phyloP scores from a whole-genome alignment of 768 basidiomycete genomes.

The Agaricus bisporus region DNA sequence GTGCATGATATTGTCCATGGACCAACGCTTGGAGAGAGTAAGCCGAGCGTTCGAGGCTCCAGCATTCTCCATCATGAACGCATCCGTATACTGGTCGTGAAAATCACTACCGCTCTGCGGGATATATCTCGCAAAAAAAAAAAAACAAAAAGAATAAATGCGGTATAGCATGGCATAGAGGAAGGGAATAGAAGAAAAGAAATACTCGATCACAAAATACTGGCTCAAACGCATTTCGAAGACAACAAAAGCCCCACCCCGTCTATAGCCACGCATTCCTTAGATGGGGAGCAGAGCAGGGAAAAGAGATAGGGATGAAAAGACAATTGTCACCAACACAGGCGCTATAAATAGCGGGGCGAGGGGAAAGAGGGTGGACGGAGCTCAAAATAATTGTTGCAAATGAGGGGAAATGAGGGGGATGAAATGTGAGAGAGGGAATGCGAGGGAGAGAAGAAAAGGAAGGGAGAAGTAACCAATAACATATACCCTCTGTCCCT shows the following conservation, averaged over 20 bases:
- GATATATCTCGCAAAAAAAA: too few species aligned
- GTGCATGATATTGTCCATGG: too few species aligned
- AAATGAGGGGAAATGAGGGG: not conserved
- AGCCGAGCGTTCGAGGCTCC: too few species aligned
- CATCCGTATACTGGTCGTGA: too few species aligned
- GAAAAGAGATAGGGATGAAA: not conserved
- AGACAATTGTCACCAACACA: not conserved
- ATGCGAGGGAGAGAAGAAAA: not conserved
- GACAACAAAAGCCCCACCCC: not conserved
- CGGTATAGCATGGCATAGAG: not conserved
- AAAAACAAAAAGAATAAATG: too few species aligned
- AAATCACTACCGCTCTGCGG: too few species aligned
- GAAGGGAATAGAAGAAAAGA: not conserved
- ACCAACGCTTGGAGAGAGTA: too few species aligned
- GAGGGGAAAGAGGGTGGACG: constrained; percentile 3
- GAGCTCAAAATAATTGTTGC: not conserved
- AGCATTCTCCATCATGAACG: too few species aligned
- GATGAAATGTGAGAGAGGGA: not conserved
- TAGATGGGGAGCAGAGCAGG: not conserved
- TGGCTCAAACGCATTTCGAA: not conserved
- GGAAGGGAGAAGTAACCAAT: not conserved
- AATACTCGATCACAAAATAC: not conserved
- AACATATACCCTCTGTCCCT: constrained; percentile 8
- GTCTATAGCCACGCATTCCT: not conserved
- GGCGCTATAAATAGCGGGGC: not conserved